Percentiles rank a stretch among this genome's conserved stretches.
Evolutionary conservation across 441 rosid genomes (phyloP).

Genomic region (Jatropha multifida): DNA sequence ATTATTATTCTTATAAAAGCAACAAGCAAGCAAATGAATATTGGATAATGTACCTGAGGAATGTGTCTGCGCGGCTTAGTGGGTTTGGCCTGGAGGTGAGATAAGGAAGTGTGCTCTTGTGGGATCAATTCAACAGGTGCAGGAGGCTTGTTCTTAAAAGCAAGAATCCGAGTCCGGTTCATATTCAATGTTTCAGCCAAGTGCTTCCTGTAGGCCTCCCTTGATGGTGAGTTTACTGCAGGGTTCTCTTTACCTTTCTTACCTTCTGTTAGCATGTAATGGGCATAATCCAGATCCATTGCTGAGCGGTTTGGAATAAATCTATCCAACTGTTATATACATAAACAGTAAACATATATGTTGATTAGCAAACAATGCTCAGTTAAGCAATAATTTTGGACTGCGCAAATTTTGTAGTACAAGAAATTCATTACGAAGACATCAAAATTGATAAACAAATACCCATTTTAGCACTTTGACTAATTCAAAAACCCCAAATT

Average conservation of each 20-base stretch:
- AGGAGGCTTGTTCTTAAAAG: conserved; percentile 74
- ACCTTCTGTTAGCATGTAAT: conserved; percentile 46
- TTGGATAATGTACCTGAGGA: conserved; percentile 43
- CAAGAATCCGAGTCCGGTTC: conserved; percentile 65
- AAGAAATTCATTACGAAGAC: no score
- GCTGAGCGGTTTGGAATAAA: conserved; percentile 65
- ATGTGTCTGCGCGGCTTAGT: conserved; percentile 52
- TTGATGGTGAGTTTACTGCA: conserved; percentile 50
- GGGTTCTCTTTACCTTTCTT: conserved; percentile 41
- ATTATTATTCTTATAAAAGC: neutral
- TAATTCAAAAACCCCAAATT: neutral
- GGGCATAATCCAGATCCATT: conserved; percentile 57
- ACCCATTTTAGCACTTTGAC: neutral
- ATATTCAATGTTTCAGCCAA: conserved; percentile 62
- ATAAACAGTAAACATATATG: neutral
- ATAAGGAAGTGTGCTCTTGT: conserved; percentile 8
- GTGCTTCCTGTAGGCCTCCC: conserved; percentile 65
- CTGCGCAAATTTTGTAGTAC: no score
- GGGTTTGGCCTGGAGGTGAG: conserved; percentile 41
- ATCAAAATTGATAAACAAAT: no score
- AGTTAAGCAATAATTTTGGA: neutral
- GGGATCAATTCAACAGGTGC: conserved; percentile 45
- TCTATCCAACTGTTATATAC: conserved; percentile 42
- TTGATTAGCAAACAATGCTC: neutral
- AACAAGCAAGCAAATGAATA: neutral